Base-by-base conservation (phyloP, 768 basidiomycete species). In the Rhizopogon rudus region DNA sequence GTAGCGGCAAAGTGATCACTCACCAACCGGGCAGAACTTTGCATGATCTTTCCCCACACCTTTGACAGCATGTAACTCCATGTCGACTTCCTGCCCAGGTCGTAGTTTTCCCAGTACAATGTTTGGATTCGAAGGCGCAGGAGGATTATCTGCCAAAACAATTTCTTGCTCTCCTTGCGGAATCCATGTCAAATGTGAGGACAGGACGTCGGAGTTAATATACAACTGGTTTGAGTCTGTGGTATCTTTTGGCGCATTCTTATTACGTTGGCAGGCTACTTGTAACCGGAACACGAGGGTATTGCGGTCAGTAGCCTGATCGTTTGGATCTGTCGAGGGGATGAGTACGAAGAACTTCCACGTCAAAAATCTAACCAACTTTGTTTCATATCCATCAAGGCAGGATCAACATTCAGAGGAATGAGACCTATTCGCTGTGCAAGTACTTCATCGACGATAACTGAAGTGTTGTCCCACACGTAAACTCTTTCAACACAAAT, bases 1-100 rank as follows among this genome's bases (percentile, higher is more conserved):
- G 33, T 13, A 16, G 14, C 46, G 17, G 22, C 8, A 16, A 37
- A 51, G 8, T 42, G 16, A 42, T 6, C 5, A 73, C 82, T 54
- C 62, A 91, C 94, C 93, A 51, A 98, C 97, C 31, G 97, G 94
- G 55, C 84, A 91, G 69, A 91, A 99, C 68, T 99, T 99, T 44
- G 97, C 94, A 63, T 99, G 96, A 58, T 95, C 93, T 64, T 91
- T 91, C 14, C 94, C 94, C 14, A 91, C 83, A 13, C 93, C 91
- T 64, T 98, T 98, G 57, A 94, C 76, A 20, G 93, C 95, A 64
- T 98, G 94, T 54, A 95, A 64, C 63, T 93, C 88, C 74, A 91
- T 81, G 41, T 91, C 80, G 40, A 99, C 75, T 49, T 80, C 77
- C 71, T 99, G 97, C 5, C 95, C 96, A 0, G 96, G 96, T 44